Conservation (phyloP, 768 basidiomycete genomes). For the Lactarius quietus region DNA sequence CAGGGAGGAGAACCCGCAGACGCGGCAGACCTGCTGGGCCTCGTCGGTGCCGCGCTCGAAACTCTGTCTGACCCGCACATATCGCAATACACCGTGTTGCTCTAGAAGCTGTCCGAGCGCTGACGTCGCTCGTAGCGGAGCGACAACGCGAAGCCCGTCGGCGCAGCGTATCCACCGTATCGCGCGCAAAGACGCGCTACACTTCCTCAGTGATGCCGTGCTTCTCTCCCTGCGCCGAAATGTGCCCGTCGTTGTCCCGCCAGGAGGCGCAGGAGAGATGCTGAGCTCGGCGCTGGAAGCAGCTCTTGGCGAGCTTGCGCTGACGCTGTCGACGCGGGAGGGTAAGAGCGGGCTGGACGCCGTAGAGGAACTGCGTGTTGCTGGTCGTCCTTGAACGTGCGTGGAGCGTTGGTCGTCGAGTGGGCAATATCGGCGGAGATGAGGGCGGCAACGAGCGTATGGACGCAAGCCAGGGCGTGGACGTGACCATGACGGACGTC, state of each 20-base stretch:
- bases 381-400: conserved; percentile 17
- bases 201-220: conserved; percentile 14
- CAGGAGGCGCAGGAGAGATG: neutral
- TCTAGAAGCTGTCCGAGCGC: conserved; percentile 15
- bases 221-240: conserved; percentile 7
- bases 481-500: neutral
- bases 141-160: neutral
- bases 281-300: neutral
- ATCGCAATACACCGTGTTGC: neutral
- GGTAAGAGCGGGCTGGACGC: conserved; percentile 10
- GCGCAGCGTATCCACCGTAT: conserved; percentile 13
- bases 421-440: neutral
- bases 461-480: neutral
- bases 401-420: conserved; percentile 17
- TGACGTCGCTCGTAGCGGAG: conserved; percentile 11
- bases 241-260: neutral
- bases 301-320: conserved; percentile 17
- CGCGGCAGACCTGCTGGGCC: conserved; percentile 1
- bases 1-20: neutral
- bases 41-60: neutral
- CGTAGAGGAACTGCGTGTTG: conserved; percentile 13
- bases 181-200: conserved; percentile 21
- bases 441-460: neutral
- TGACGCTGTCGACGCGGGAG: conserved; percentile 4
- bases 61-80: neutral